Evolutionary conservation across 176 grass and related monocot genomes (phyloP).

Genomic region (Rhynchospora pubera): DNA sequence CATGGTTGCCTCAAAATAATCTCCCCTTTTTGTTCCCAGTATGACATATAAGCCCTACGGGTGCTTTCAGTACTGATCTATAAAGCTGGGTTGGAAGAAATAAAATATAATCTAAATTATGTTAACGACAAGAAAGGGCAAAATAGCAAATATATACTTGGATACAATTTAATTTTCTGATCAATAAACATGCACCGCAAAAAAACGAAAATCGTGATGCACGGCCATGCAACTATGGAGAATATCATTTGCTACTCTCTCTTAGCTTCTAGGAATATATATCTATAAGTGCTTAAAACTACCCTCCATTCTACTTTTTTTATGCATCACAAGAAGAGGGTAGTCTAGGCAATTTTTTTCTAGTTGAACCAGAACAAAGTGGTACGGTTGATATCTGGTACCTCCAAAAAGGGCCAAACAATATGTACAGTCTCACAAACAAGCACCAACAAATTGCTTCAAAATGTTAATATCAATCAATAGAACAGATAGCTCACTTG

Average conservation of each 20-base stretch:
- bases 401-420: background rate
- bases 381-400: background rate
- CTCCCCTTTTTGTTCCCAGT: background rate
- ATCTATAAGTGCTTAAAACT: background rate
- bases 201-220: background rate
- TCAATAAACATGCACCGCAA: background rate
- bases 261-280: background rate
- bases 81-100: background rate
- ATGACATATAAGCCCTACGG: background rate
- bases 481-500: background rate
- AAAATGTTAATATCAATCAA: background rate
- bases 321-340: background rate
- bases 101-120: background rate
- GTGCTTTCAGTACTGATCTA: background rate
- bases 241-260: background rate
- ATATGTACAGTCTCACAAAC: background rate
- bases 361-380: background rate
- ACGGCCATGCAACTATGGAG: background rate
- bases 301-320: background rate
- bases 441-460: background rate
- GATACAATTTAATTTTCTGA: background rate
- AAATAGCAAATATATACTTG: background rate
- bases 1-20: background rate
- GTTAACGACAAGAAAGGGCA: background rate
- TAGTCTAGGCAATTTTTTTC: background rate